phyloP scores from a whole-genome alignment of 73 alveolate species.

The Tetrahymena elliotti region DNA sequence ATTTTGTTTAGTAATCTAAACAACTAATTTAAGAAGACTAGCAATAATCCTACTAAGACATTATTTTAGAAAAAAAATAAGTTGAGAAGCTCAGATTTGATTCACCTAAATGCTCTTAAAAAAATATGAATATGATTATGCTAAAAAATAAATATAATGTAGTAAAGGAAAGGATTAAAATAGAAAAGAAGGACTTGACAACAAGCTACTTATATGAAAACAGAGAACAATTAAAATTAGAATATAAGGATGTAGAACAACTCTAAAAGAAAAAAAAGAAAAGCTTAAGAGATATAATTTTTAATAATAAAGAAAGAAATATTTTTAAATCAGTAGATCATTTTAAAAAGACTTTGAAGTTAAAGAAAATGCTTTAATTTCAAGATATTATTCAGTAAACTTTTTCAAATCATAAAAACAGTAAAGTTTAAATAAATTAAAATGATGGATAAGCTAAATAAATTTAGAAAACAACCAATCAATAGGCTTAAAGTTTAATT shows the following conservation, averaged over 20 bases:
- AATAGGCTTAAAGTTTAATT: too few relatives aligned
- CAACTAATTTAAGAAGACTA: not conserved
- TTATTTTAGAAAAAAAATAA: not conserved
- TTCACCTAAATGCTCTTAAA: not conserved
- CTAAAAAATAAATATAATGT: not conserved
- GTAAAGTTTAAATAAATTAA: too few relatives aligned
- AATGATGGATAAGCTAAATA: too few relatives aligned
- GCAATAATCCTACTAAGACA: not conserved
- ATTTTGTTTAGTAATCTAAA: not conserved
- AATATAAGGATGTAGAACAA: not conserved
- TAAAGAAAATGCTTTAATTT: not conserved
- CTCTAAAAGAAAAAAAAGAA: not conserved
- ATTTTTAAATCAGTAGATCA: not conserved
- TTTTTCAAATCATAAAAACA: too few relatives aligned
- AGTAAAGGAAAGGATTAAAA: not conserved
- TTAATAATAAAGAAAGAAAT: not conserved
- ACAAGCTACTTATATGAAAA: not conserved
- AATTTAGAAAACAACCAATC: not conserved
- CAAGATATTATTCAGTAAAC: not conserved
- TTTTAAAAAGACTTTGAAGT: not conserved
- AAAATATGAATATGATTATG: too few relatives aligned
- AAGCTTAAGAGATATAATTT: not conserved
- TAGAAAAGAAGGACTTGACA: not conserved
- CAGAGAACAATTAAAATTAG: not conserved
- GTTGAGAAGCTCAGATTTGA: not conserved